These are phyloP conservation scores for Ceratocystis cubensis DNA, from an alignment of 2,329 filamentous ascomycete genomes.

Conservation along the genomic window DNA sequence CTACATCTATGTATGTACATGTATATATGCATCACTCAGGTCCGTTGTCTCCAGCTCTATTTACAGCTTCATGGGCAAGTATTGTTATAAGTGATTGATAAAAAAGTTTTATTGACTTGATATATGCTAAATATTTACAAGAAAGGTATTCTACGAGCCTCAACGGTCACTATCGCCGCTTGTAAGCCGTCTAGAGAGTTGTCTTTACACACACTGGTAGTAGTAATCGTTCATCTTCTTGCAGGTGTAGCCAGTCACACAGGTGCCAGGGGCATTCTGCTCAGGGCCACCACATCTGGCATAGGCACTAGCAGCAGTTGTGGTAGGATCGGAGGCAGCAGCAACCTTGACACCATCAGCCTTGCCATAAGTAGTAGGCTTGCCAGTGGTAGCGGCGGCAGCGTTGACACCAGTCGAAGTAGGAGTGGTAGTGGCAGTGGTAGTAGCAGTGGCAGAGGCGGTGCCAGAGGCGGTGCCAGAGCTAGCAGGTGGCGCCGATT, in stretches of 20 bases:
- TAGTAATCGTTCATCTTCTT: conserved; percentile 30
- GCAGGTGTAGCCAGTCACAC: conserved; percentile 32
- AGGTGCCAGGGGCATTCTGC: conserved; percentile 36
- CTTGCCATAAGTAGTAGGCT: not conserved
- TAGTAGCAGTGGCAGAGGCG: not conserved
- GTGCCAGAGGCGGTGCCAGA: not conserved
- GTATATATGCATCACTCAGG: not conserved
- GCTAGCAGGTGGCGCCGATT: too few species aligned
- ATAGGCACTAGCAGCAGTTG: conserved; percentile 10
- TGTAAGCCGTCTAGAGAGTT: not conserved
- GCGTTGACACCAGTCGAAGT: not conserved
- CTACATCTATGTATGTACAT: too few species aligned
- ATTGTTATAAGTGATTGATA: not conserved
- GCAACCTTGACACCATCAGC: not conserved
- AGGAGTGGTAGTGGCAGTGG: not conserved
- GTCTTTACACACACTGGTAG: conserved; percentile 28
- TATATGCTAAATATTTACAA: conserved; percentile 6
- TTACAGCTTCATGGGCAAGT: too few species aligned
- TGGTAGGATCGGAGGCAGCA: not conserved
- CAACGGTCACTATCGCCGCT: not conserved
- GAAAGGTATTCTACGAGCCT: conserved; percentile 3
- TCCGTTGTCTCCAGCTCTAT: not conserved
- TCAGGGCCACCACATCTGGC: conserved; percentile 36
- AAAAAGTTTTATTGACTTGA: not conserved
- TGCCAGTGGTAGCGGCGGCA: not conserved